A percentile compares a stretch with the other conserved stretches of the same genome.
phyloP scores from a whole-genome alignment of 768 basidiomycete species.

The Mycena galericulata region DNA sequence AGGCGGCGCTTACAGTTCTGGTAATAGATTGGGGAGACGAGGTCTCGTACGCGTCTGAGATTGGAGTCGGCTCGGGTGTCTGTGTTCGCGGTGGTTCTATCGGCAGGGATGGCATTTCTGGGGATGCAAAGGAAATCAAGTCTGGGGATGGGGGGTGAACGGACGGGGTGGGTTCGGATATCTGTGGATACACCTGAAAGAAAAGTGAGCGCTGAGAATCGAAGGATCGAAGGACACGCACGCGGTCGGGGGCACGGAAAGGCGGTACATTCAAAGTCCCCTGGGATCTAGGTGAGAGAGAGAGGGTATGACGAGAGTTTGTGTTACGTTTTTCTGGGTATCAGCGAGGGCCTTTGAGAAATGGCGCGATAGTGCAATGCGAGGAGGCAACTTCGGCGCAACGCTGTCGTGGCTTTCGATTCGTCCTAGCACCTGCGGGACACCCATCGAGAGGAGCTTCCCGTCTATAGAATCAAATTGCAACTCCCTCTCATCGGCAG shows the following conservation, averaged over 20 bases:
- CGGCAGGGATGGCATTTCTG: slow-evolving; percentile 1
- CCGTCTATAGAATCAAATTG: slow-evolving; percentile 23
- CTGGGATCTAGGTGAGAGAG: background rate
- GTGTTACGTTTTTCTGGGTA: slow-evolving; percentile 19
- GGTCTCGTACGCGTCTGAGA: background rate
- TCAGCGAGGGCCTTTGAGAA: slow-evolving; percentile 28
- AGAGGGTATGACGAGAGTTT: background rate
- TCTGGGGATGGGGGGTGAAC: background rate
- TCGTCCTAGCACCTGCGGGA: slow-evolving; percentile 6
- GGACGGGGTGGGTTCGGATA: no score
- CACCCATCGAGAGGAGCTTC: slow-evolving; percentile 16
- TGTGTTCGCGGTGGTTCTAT: background rate
- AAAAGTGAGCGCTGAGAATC: background rate
- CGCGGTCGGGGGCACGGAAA: slow-evolving; percentile 1
- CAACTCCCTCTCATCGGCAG: slow-evolving; percentile 21
- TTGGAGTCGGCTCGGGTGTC: slow-evolving; percentile 16
- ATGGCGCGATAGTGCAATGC: slow-evolving; percentile 28
- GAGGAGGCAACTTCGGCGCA: slow-evolving; percentile 1
- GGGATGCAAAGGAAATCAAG: background rate
- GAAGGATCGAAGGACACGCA: background rate
- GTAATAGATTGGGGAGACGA: slow-evolving; percentile 1
- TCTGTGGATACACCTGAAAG: background rate
- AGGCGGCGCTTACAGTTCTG: background rate
- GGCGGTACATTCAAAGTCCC: background rate
- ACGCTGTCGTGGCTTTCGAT: no score